phyloP scores from a whole-genome alignment of 2,329 filamentous ascomycete genomes.

The Chrysosporium keratinophilum region DNA sequence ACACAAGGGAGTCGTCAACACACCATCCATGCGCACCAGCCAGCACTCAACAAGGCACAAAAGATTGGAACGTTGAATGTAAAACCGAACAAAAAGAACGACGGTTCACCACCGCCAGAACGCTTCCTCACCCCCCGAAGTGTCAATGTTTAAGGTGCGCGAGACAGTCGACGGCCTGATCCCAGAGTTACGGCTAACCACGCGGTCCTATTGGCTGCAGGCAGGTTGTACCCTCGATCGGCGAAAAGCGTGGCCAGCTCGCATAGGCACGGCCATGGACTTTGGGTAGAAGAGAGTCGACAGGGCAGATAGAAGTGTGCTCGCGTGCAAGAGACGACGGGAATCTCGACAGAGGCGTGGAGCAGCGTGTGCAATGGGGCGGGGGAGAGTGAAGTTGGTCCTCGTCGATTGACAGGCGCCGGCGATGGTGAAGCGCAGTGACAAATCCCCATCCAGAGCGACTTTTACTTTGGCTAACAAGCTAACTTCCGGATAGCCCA shows the following conservation, averaged over 20 bases:
- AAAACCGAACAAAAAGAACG: no score
- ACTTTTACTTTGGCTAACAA: neutral
- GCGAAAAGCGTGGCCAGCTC: conserved; percentile 12
- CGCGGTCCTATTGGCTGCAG: conserved; percentile 1
- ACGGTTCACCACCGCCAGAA: no score
- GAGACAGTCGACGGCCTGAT: conserved; percentile 1
- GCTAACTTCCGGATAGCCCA: neutral
- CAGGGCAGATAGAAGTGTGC: neutral
- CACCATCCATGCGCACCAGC: neutral
- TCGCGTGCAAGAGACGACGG: neutral
- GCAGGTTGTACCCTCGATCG: conserved; percentile 6
- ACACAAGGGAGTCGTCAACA: neutral
- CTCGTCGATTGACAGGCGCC: no score
- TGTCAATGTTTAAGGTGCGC: neutral
- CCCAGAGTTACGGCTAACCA: neutral
- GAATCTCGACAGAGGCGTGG: neutral
- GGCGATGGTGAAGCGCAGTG: neutral
- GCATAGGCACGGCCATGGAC: conserved; percentile 10
- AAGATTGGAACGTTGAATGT: neutral
- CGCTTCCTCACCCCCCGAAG: no score
- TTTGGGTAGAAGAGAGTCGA: neutral
- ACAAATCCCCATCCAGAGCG: no score
- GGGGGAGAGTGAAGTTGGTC: neutral
- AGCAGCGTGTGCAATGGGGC: neutral
- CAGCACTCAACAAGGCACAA: neutral